Evolutionary conservation across 352 stramenopile species (phyloP), one percentile per base, ranked within the genome.

Genomic region (Globisporangium acanthophoron): DNA sequence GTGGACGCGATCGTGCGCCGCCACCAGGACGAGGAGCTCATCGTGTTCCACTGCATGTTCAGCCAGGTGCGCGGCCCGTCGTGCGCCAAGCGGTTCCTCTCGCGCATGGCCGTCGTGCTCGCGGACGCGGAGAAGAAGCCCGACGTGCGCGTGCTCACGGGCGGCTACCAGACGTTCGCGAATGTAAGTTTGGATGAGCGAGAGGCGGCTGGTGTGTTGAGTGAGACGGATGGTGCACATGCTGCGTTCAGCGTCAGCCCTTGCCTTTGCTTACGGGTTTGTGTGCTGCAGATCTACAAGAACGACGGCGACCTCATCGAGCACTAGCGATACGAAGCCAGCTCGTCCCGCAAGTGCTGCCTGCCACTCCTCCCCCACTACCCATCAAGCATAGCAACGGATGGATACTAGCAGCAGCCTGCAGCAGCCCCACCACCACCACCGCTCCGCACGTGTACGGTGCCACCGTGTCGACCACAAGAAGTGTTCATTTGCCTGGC

Each of bases 1-100:
- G 80, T 95, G 29, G 83, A 95, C 62, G 74, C 73, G 45, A 65
- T 95, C 31, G 80, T 95, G 51, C 43, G 66, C 21, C 76, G 75
- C 47, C 88, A 83, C 67, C 77, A 87, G 64, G 59, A 83, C 55
- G 67, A 84, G 52, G 65, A 80, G 35, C 54, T 70, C 50, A 73
- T 95, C 65, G 77, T 95, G 27, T 93, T 95, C 60, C 85, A 95
- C 68, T 95, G 85, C 72, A 93, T 93, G 81, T 73, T 95, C 70
- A 95, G 82, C 40, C 85, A 94, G 64, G 70, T 94, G 46, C 85
- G 85, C 40, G 85, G 82, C 1, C 85, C 85, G 18, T 81, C 73
- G n/a, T 94, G 85, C 54, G 85, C 85, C 43, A 76, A 79, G 46
- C 80, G 85, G 31, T 92, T 94, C 55, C 72, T 83, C 55, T 66